Conservation (phyloP, 805 yeast species). For the Lipomyces mesembrius region DNA sequence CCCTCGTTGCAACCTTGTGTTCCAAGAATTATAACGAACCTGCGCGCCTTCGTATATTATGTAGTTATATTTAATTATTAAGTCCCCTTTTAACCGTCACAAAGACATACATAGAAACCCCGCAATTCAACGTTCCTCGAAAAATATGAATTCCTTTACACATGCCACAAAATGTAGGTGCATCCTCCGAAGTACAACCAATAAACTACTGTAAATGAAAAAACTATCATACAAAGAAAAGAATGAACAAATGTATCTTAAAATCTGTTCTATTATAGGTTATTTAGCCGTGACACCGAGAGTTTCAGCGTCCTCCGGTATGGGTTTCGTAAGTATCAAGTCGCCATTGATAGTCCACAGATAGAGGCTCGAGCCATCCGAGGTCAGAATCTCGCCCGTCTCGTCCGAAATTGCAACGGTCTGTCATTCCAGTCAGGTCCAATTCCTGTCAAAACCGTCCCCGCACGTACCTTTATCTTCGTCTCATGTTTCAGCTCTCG, state of each 20-base stretch:
- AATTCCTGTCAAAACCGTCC: background rate
- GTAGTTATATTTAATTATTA: too few species aligned
- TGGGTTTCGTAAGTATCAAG: slow-evolving; percentile 15
- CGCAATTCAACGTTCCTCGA: slow-evolving; percentile 2
- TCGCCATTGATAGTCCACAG: slow-evolving; percentile 39
- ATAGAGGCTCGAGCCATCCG: slow-evolving; percentile 20
- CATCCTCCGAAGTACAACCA: background rate
- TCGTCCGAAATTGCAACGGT: slow-evolving; percentile 37
- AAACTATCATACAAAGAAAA: background rate
- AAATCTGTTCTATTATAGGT: background rate
- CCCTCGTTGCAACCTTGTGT: too few species aligned
- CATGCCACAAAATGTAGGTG: background rate
- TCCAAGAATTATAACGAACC: too few species aligned
- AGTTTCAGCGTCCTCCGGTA: slow-evolving; percentile 21
- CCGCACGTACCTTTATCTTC: slow-evolving; percentile 17
- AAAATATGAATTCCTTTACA: background rate
- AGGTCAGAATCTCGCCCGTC: slow-evolving; percentile 39
- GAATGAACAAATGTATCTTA: background rate
- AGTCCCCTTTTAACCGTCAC: too few species aligned
- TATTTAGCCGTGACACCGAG: background rate
- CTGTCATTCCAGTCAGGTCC: slow-evolving; percentile 6
- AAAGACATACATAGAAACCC: background rate
- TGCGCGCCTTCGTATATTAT: too few species aligned
- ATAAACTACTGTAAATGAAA: background rate
- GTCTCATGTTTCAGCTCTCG: slow-evolving; percentile 43